Conservation (phyloP, 2,329 filamentous ascomycete genomes). For the Balansia obtecta region DNA sequence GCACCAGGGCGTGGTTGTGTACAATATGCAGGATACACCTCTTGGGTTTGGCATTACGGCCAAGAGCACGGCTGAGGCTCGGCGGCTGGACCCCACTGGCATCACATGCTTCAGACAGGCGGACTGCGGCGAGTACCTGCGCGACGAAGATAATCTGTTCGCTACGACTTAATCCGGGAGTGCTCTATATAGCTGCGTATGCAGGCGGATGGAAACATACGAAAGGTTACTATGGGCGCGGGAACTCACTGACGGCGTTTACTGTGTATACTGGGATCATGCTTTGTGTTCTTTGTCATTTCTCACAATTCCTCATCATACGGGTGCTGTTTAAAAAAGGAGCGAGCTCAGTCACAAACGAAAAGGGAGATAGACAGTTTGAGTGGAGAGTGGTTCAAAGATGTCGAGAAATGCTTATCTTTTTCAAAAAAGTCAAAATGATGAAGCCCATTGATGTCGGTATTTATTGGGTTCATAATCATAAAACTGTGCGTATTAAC, state of each 20-base stretch:
- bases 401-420: background rate
- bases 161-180: constrained; percentile 3
- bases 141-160: constrained; percentile 63
- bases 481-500: background rate
- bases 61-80: constrained; percentile 71
- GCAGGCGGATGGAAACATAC: background rate
- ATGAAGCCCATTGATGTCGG: background rate
- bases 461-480: background rate
- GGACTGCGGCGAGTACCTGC: constrained; percentile 87
- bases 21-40: constrained; percentile 87
- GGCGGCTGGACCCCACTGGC: constrained; percentile 78
- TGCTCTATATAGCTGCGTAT: background rate
- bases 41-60: constrained; percentile 87
- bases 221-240: background rate
- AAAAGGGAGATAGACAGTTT: background rate
- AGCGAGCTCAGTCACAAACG: background rate
- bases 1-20: constrained; percentile 82
- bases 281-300: background rate
- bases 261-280: background rate
- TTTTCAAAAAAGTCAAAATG: background rate
- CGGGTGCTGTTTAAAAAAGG: background rate
- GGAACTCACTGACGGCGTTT: background rate
- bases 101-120: constrained; percentile 85
- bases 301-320: background rate
- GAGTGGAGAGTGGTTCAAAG: background rate